These are phyloP conservation scores for Inga laurina DNA, from an alignment of 306 rosid species.

Conservation along the genomic window DNA sequence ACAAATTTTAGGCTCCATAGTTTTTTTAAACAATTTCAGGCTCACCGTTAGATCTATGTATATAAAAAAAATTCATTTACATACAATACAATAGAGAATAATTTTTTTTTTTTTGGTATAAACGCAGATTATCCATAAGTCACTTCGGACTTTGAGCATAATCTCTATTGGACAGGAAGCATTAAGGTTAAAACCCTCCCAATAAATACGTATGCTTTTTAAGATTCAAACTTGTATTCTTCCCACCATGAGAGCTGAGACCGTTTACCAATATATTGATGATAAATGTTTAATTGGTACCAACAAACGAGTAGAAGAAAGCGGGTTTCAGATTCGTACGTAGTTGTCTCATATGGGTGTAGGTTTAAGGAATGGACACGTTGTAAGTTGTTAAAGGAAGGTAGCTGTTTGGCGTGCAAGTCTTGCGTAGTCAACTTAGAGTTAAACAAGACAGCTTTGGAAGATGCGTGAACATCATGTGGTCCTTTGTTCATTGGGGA, in stretches of 20 bases:
- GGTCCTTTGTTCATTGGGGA: background rate
- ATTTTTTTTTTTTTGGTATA: no score
- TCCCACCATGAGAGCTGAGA: fast-evolving
- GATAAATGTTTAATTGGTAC: background rate
- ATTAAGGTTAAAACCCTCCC: no score
- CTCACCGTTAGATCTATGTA: no score
- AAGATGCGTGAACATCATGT: background rate
- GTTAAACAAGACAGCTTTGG: background rate
- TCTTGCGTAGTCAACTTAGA: background rate
- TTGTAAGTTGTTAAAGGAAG: background rate
- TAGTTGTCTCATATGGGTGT: background rate
- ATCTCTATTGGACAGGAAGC: fast-evolving
- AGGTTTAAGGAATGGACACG: background rate
- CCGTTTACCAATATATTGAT: background rate
- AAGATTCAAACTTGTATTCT: no score
- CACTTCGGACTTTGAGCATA: no score
- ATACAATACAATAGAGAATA: no score
- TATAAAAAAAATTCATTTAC: no score
- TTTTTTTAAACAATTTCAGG: no score
- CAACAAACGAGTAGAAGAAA: background rate
- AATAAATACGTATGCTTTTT: fast-evolving
- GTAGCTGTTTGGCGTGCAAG: background rate
- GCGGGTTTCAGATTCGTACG: background rate
- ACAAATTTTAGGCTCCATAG: no score
- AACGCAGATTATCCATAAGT: no score